Percentiles rank a stretch among this genome's conserved stretches.
Conservation (phyloP, 148 eudicot species). For the Nyssa sinensis region DNA sequence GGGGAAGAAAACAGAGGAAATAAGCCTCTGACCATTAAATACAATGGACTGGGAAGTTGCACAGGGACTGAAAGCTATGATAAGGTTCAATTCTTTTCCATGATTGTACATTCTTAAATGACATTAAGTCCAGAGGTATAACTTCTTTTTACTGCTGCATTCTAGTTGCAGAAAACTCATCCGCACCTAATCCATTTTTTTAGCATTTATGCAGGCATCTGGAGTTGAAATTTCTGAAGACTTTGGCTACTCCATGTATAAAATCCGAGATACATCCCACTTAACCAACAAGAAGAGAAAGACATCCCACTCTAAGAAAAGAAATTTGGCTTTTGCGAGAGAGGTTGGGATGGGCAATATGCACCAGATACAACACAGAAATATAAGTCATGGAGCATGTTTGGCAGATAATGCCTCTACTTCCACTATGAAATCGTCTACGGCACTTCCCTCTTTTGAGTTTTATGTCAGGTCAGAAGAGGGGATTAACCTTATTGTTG, state of each 20-base stretch:
- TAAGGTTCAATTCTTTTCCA: slow-evolving; percentile 25
- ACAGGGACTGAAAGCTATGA: slow-evolving; percentile 20
- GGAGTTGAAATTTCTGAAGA: slow-evolving; percentile 15
- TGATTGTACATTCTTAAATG: neutral
- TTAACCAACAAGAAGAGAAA: neutral
- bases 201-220: slow-evolving; percentile 25
- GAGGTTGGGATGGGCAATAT: slow-evolving; percentile 20
- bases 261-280: neutral
- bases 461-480: slow-evolving; percentile 39
- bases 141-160: neutral
- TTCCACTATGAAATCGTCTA: slow-evolving; percentile 27
- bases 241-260: neutral
- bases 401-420: slow-evolving; percentile 31
- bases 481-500: slow-evolving; percentile 54
- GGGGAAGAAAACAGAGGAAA: slow-evolving; percentile 15
- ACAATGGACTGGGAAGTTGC: slow-evolving; percentile 18
- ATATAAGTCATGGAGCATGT: slow-evolving; percentile 24
- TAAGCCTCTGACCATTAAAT: slow-evolving; percentile 17
- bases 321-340: slow-evolving; percentile 3
- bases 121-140: neutral
- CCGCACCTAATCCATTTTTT: neutral
- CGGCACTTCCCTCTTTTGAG: slow-evolving; percentile 30
- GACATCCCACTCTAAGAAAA: neutral
- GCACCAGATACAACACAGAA: slow-evolving; percentile 23
- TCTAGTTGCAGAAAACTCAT: neutral